Percentiles rank a stretch among this genome's conserved stretches.
These are phyloP conservation scores for Epichloe hybrida DNA, from an alignment of 2,329 filamentous ascomycete species.

Conservation along the genomic window DNA sequence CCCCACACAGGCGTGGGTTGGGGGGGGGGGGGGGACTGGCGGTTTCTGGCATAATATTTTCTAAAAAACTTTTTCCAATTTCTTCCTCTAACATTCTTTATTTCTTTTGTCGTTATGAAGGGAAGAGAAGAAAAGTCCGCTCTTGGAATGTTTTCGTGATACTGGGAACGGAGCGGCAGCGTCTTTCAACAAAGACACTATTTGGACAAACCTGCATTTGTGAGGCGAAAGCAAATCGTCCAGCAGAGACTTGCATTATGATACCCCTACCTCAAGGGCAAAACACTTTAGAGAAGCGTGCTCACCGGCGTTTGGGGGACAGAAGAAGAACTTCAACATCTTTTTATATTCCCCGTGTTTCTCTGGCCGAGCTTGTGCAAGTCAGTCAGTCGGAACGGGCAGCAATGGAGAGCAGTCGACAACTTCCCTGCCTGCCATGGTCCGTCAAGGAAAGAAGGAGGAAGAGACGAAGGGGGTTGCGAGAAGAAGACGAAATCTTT, in stretches of 20 bases:
- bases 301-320: slow-evolving; percentile 27
- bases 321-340: slow-evolving; percentile 36
- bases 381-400: slow-evolving; percentile 13
- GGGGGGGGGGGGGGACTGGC: slow-evolving; percentile 16
- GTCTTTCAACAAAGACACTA: slow-evolving; percentile 35
- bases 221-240: slow-evolving; percentile 18
- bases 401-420: background rate
- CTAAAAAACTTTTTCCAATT: slow-evolving; percentile 7
- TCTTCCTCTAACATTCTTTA: slow-evolving; percentile 6
- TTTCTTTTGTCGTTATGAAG: slow-evolving; percentile 10
- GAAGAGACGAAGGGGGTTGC: background rate
- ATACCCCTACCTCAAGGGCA: slow-evolving; percentile 23
- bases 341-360: slow-evolving; percentile 26
- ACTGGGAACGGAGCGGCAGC: slow-evolving; percentile 24
- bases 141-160: slow-evolving; percentile 17
- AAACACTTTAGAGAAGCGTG: slow-evolving; percentile 19
- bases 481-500: background rate
- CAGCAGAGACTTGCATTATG: slow-evolving; percentile 26
- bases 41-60: slow-evolving; percentile 21
- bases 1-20: slow-evolving; percentile 18
- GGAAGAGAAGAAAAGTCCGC: background rate
- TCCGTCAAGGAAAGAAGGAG: background rate
- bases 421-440: background rate
- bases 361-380: slow-evolving; percentile 27
- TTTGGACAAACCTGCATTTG: slow-evolving; percentile 24